Conservation (phyloP, 2,329 filamentous ascomycete species). For the Fusarium dlaminii region DNA sequence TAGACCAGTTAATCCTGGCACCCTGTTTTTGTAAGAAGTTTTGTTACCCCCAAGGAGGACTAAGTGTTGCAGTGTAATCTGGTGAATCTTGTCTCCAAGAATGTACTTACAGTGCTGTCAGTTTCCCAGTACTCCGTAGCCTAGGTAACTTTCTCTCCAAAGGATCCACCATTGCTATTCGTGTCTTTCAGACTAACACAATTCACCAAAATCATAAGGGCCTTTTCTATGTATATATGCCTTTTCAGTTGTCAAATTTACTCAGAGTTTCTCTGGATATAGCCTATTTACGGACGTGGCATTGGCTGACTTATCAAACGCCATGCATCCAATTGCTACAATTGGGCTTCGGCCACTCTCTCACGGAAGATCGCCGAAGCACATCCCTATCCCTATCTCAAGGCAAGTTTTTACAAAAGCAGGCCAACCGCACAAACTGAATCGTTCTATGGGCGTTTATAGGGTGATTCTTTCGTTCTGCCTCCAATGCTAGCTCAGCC, state of each 20-base stretch:
- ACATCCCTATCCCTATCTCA: conserved; percentile 4
- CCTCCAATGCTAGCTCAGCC: conserved; percentile 3
- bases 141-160: not conserved
- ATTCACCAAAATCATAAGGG: not conserved
- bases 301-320: not conserved
- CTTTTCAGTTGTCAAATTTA: not conserved
- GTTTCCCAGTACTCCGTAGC: not conserved
- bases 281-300: not conserved
- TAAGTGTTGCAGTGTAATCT: not conserved
- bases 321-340: not conserved
- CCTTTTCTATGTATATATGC: not conserved
- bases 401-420: conserved; percentile 21
- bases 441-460: not conserved
- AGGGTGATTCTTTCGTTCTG: not conserved
- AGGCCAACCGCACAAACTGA: conserved; percentile 9
- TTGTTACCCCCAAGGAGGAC: not conserved
- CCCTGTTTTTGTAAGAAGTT: too few species aligned
- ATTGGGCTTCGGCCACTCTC: not conserved
- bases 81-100: not conserved
- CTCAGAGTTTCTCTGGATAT: not conserved
- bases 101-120: not conserved
- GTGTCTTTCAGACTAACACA: not conserved
- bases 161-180: not conserved
- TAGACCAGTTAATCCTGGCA: too few species aligned
- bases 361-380: conserved; percentile 27